A percentile compares a stretch with the other conserved stretches of the same genome.
Conservation (phyloP, 352 stramenopile genomes). For the Phytophthora ramorum region DNA sequence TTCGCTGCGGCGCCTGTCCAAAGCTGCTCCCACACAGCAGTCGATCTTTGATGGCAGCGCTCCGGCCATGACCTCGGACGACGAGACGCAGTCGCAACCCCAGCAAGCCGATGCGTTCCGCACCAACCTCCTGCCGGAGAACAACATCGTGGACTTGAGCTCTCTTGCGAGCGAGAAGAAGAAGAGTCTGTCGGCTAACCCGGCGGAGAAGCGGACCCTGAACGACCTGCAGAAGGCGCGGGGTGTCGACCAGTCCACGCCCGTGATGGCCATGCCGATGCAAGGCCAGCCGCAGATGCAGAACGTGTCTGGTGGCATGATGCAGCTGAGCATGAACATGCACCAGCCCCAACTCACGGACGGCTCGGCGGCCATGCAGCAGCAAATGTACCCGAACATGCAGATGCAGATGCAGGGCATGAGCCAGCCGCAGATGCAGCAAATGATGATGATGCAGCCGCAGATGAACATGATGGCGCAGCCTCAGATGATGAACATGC, state of each 20-base stretch:
- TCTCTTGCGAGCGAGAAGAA: slow-evolving; percentile 64
- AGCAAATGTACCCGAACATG: slow-evolving; percentile 50
- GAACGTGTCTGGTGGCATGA: slow-evolving; percentile 36
- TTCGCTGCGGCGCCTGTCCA: slow-evolving; percentile 38
- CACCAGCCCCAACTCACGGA: slow-evolving; percentile 48
- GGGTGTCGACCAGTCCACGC: slow-evolving; percentile 35
- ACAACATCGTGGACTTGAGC: slow-evolving; percentile 69
- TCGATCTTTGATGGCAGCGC: slow-evolving; percentile 14
- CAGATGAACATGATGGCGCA: slow-evolving; percentile 52
- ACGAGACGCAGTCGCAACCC: slow-evolving; percentile 8
- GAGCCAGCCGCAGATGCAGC: slow-evolving; percentile 39
- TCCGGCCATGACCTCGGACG: not conserved
- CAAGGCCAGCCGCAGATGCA: slow-evolving; percentile 37
- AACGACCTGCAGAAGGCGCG: slow-evolving; percentile 69
- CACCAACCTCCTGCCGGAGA: slow-evolving; percentile 69
- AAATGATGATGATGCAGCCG: slow-evolving; percentile 56
- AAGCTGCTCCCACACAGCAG: slow-evolving; percentile 7
- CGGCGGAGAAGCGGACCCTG: slow-evolving; percentile 52
- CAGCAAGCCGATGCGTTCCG: slow-evolving; percentile 39
- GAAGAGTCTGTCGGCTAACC: slow-evolving; percentile 31
- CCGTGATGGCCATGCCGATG: slow-evolving; percentile 51
- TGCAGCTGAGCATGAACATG: slow-evolving; percentile 42
- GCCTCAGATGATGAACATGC: slow-evolving; percentile 43
- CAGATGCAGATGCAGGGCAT: slow-evolving; percentile 47
- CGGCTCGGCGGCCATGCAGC: slow-evolving; percentile 35